Evolutionary conservation across 2,329 filamentous ascomycete species (phyloP).

Genomic region (Didymella glomerata): DNA sequence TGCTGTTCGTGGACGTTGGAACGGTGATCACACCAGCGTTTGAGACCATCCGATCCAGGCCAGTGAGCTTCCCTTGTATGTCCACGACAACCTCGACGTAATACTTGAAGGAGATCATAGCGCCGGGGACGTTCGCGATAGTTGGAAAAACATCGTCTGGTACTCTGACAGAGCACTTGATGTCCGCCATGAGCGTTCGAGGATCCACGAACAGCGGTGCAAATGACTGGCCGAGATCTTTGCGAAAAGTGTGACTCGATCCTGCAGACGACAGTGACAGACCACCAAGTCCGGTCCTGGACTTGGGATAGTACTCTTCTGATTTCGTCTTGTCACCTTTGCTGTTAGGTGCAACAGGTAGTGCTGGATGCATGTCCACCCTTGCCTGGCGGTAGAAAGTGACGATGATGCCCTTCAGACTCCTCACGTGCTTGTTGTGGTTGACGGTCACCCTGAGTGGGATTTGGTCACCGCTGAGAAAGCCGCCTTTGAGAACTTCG

Average conservation of each 20-base stretch:
- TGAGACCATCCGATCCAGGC: conserved; percentile 72
- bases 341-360: conserved; percentile 68
- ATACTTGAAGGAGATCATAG: conserved; percentile 95
- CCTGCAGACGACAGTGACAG: conserved; percentile 86
- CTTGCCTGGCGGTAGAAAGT: conserved; percentile 91
- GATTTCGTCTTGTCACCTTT: conserved; percentile 75
- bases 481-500: conserved; percentile 82
- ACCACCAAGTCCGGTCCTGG: conserved; percentile 84
- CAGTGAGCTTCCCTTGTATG: conserved; percentile 82
- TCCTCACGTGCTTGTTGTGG: conserved; percentile 89
- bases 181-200: conserved; percentile 75
- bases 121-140: conserved; percentile 85
- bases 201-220: conserved; percentile 90
- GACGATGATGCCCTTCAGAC: conserved; percentile 89
- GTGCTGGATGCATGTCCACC: conserved; percentile 79
- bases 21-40: conserved; percentile 62
- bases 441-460: conserved; percentile 82
- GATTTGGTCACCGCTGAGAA: conserved; percentile 83
- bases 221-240: conserved; percentile 89
- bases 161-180: conserved; percentile 84
- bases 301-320: conserved; percentile 87
- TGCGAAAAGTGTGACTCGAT: conserved; percentile 91
- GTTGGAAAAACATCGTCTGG: conserved; percentile 93
- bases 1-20: conserved; percentile 53
- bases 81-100: conserved; percentile 93